Conservation (phyloP, 352 stramenopile species). For the Pythium sukuiense region DNA sequence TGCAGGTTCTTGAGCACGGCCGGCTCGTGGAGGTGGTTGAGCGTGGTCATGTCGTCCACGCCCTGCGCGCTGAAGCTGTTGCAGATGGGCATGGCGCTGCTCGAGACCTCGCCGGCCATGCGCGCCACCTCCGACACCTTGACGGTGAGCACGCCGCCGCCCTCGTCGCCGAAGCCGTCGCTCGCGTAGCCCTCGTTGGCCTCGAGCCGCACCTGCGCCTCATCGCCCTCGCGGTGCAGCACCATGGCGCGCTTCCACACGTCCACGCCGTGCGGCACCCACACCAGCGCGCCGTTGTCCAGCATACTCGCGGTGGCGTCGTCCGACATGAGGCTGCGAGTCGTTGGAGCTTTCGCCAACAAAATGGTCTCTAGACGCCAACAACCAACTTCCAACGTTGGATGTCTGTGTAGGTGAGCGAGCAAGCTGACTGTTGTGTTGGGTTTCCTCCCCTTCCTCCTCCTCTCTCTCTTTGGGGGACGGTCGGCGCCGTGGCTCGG, state of each 20-base stretch:
- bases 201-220: slow-evolving; percentile 65
- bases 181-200: slow-evolving; percentile 40
- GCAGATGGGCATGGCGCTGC: slow-evolving; percentile 81
- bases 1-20: slow-evolving; percentile 78
- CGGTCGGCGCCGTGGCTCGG: neutral
- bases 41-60: slow-evolving; percentile 76
- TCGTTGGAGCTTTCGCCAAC: slow-evolving; percentile 1
- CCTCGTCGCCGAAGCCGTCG: slow-evolving; percentile 58
- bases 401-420: neutral
- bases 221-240: slow-evolving; percentile 46
- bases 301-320: slow-evolving; percentile 38
- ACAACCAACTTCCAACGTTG: slow-evolving; percentile 1
- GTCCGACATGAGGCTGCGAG: neutral
- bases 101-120: slow-evolving; percentile 68
- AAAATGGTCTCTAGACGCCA: slow-evolving; percentile 1
- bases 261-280: slow-evolving; percentile 71
- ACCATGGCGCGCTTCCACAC: slow-evolving; percentile 83
- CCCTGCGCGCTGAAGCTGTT: slow-evolving; percentile 66
- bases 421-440: slow-evolving; percentile 1
- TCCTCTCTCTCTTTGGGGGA: neutral
- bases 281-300: slow-evolving; percentile 73
- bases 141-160: slow-evolving; percentile 53
- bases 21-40: slow-evolving; percentile 81
- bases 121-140: slow-evolving; percentile 65
- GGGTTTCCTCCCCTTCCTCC: slow-evolving; percentile 11